Conservation (phyloP, 441 rosid genomes). For the Melastoma candidum region DNA sequence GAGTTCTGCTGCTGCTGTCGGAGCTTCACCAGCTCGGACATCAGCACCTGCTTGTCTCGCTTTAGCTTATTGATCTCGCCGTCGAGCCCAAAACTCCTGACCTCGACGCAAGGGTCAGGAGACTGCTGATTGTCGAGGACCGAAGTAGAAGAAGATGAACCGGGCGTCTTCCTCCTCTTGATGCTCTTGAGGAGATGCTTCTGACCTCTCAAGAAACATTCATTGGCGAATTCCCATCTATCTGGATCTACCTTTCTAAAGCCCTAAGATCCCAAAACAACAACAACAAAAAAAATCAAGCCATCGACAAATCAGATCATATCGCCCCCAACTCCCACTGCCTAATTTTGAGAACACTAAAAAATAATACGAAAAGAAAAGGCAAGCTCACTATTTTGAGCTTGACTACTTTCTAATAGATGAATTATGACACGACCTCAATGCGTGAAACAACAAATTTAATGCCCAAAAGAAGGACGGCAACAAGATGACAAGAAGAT, state of each 20-base stretch:
- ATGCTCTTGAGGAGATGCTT: constrained; percentile 7
- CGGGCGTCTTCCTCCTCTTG: constrained; percentile 7
- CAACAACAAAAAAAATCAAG: neutral
- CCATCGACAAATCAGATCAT: too few species aligned
- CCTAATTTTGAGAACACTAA: neutral
- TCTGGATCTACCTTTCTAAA: constrained; percentile 4
- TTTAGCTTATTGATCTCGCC: constrained; percentile 8
- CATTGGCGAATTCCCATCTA: too few species aligned
- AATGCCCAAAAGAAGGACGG: too few species aligned
- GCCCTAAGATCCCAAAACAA: constrained; percentile 5
- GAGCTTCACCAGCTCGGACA: constrained; percentile 14
- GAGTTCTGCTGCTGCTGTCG: constrained; percentile 18
- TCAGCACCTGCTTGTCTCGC: constrained; percentile 15
- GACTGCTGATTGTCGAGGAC: neutral
- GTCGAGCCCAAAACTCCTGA: constrained; percentile 7
- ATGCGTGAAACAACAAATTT: too few species aligned
- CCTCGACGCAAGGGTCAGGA: constrained; percentile 11
- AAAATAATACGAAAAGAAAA: neutral
- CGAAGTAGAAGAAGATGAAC: neutral
- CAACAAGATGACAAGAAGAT: too few species aligned
- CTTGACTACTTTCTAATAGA: too few species aligned
- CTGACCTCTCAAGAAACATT: constrained; percentile 3
- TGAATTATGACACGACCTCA: too few species aligned
- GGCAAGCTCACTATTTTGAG: too few species aligned
- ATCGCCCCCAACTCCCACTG: too few species aligned